Base-by-base conservation (phyloP, 441 rosid genomes). In the Euphorbia schlechtendalii region DNA sequence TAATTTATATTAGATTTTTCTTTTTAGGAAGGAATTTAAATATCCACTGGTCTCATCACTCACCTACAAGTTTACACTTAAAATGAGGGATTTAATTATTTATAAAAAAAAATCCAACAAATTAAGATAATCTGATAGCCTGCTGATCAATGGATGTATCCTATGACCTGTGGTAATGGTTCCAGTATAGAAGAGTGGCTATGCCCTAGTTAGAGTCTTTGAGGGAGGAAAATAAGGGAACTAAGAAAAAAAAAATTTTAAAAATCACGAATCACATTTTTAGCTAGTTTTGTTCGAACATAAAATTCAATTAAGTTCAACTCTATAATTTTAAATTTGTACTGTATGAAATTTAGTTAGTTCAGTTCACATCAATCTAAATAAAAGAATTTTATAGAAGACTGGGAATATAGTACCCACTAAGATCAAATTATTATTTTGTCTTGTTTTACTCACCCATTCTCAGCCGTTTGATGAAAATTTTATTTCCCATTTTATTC, bases 21-120 rank as follows among this genome's bases (percentile, higher is more conserved):
- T 45, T 20, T 27, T 20, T 40, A 20, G 53, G 52, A 61, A 54
- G 55, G 41, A 52, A 63, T 56, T 70, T 56, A 22, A 15, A 27
- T 49, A 69, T 15, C 66, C 28, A 18, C 2, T n/a, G 36, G 36
- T 64, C 43, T 70, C 13, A 15, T 52, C 30, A 58, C 43, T 70
- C 13, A 15, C 41, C 30, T 57, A 20, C 38, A 1, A 63, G 22
- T 63, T 43, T 59, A 40, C 69, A 46, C 65, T 60, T 66, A 28
- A n/a, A 69, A 66, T 74, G 62, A 66, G 74, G 72, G 71, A 36
- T 62, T 59, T 66, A 17, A 20, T 63, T 28, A 17, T 8, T 52
- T 52, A 20, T 4, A 0, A 21, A 21, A 21, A 20, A 20, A 20
- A 18, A 4, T 51, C 11, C 25, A 18, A 20, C 6, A 18, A 17